phyloP scores from a whole-genome alignment of 306 rosid genomes.

The Aeschynomene evenia region DNA sequence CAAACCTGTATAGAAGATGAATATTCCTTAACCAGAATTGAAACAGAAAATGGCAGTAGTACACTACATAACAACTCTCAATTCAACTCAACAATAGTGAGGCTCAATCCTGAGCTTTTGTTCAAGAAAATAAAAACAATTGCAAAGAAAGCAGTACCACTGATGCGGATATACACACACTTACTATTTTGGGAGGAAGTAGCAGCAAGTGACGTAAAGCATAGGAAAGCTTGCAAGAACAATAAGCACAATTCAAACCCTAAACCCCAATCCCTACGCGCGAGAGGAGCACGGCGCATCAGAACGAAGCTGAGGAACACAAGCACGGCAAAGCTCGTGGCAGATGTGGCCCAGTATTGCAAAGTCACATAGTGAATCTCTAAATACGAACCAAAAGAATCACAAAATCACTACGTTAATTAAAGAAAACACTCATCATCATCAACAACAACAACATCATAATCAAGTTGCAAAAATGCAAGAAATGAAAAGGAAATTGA shows the following conservation, averaged over 20 bases:
- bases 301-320: conserved; percentile 47
- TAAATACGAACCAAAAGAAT: conserved; percentile 26
- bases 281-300: conserved; percentile 14
- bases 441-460: not conserved
- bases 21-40: not conserved
- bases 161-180: conserved; percentile 14
- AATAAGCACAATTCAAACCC: conserved; percentile 48
- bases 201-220: conserved; percentile 49
- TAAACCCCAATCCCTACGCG: conserved; percentile 38
- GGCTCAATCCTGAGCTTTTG: not conserved
- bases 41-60: conserved; percentile 12
- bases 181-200: conserved; percentile 55
- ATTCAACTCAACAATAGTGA: not conserved
- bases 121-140: not conserved
- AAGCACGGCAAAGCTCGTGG: conserved; percentile 67
- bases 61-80: not conserved
- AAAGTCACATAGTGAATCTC: conserved; percentile 73
- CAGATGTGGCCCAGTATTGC: conserved; percentile 89
- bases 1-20: conserved; percentile 46
- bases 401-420: too few species aligned
- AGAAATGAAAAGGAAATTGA: not conserved
- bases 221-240: conserved; percentile 43
- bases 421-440: not conserved
- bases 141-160: not conserved
- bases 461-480: not conserved